Percentiles rank a stretch among this genome's conserved stretches.
These are phyloP conservation scores for Aspergillus candidus DNA, from an alignment of 2,329 filamentous ascomycete species.

Conservation along the genomic window DNA sequence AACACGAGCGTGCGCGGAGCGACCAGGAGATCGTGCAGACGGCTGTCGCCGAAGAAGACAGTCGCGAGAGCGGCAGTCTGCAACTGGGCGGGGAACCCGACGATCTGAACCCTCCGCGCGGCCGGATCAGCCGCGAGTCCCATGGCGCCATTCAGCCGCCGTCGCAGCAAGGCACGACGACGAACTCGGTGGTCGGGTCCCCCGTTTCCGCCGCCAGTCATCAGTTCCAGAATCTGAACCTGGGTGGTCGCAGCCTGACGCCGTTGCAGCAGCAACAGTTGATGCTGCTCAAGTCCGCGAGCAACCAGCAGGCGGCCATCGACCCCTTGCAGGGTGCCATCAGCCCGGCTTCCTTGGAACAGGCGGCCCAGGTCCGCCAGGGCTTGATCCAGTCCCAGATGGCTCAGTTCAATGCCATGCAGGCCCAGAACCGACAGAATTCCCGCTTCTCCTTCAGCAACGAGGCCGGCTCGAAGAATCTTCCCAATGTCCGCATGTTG, in stretches of 20 bases:
- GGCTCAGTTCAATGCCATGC: conserved; percentile 50
- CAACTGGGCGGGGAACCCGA: conserved; percentile 91
- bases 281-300: conserved; percentile 55
- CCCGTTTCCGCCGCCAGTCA: conserved; percentile 36
- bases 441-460: conserved; percentile 86
- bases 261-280: conserved; percentile 73
- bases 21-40: conserved; percentile 51
- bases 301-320: conserved; percentile 57
- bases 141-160: conserved; percentile 68
- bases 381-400: conserved; percentile 42
- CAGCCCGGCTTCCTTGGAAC: conserved; percentile 31
- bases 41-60: conserved; percentile 59
- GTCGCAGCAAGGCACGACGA: conserved; percentile 57
- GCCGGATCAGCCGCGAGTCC: conserved; percentile 50
- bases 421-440: conserved; percentile 70
- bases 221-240: conserved; percentile 51
- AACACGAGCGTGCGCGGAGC: conserved; percentile 53
- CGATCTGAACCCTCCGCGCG: conserved; percentile 54
- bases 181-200: conserved; percentile 37
- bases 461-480: conserved; percentile 51
- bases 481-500: conserved; percentile 54
- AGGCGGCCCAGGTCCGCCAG: conserved; percentile 40
- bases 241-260: conserved; percentile 67
- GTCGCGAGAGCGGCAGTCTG: conserved; percentile 75
- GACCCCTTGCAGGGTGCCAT: conserved; percentile 33